Base-by-base conservation (phyloP, 2,329 filamentous ascomycete genomes). In the Pseudogymnoascus sp. region DNA sequence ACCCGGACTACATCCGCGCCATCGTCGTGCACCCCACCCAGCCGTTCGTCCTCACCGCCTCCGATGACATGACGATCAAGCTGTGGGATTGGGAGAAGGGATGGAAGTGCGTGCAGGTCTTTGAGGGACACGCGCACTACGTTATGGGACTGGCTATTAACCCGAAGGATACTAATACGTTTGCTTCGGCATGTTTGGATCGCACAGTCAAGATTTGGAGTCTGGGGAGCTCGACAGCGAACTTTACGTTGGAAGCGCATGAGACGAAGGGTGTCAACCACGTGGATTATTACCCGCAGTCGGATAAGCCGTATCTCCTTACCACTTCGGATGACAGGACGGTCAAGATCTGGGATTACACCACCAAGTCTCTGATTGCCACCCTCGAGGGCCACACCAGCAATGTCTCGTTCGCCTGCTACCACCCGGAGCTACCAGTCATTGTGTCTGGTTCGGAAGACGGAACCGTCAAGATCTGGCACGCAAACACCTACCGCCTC, bases 291-390 rank as follows among this genome's bases (percentile, higher is more conserved):
- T 89, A 89, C 72, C 86, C 86, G 10, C 86, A 88, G 72, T 87
- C 85, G 69, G 87, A 89, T 73, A 89, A 89, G 75, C 87, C 87
- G 25, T 97, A 99, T 73, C 87, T 99, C 53, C 87, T 99, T 67
- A 99, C 95, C 23, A 97, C 93, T 12, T 96, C 92, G 6, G 95
- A 99, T 75, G 95, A 97, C 77, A 87, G 91, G 71, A 97, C 93
- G 0, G 91, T 97, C 71, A 97, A 97, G 82, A 86, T 99, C 63
- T 99, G 95, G 93, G 95, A 99, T 75, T 97, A 99, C 81, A 97
- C 93, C 11, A 97, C 93, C 59, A 99, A 99, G 79, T 95, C 92
- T 11, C 82, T 97, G 68, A 97, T 97, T 73, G 95, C 95, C 31
- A 97, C 93, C 2, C 83, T 99, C 59, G 95, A 99, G 76, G 95